These are phyloP conservation scores for Mycena epipterygia DNA, from an alignment of 768 basidiomycete genomes.

Conservation along the genomic window DNA sequence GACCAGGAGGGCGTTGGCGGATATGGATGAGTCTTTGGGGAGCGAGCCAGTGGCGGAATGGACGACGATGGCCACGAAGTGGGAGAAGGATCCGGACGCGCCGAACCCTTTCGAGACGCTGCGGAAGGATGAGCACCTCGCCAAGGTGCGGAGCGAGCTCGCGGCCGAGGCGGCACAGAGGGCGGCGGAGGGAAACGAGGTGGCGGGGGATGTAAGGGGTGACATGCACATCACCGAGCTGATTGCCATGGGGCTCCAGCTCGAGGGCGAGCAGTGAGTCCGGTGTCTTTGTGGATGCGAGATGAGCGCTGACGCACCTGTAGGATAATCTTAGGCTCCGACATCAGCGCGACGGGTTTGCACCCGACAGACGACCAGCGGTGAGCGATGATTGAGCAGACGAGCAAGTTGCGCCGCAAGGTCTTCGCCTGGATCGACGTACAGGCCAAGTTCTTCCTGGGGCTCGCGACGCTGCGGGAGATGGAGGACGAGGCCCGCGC, in stretches of 20 bases:
- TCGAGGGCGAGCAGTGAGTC: conserved; percentile 35
- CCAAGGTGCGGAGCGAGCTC: conserved; percentile 32
- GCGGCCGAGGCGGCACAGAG: conserved; percentile 33
- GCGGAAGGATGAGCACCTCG: conserved; percentile 17
- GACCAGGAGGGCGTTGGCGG: too few species aligned
- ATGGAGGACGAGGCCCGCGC: background rate
- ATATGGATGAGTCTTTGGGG: background rate
- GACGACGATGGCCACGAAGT: conserved; percentile 9
- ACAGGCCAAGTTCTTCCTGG: conserved; percentile 14
- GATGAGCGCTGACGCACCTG: background rate
- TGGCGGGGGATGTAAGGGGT: background rate
- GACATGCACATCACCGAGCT: conserved; percentile 26
- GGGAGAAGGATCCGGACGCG: conserved; percentile 22
- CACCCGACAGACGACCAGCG: conserved; percentile 38
- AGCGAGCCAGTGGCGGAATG: background rate
- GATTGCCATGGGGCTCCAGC: conserved; percentile 23
- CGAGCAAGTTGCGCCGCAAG: conserved; percentile 25
- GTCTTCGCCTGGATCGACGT: too few species aligned
- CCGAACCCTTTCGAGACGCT: conserved; percentile 24
- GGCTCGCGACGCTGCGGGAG: background rate
- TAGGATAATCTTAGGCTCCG: conserved; percentile 3
- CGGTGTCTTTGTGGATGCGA: background rate
- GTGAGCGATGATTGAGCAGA: conserved; percentile 33
- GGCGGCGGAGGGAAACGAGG: background rate
- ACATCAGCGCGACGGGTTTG: background rate